Percentiles rank a stretch among this genome's conserved stretches.
These are phyloP conservation scores for Gillenia trifoliata DNA, from an alignment of 306 rosid species.

Conservation along the genomic window DNA sequence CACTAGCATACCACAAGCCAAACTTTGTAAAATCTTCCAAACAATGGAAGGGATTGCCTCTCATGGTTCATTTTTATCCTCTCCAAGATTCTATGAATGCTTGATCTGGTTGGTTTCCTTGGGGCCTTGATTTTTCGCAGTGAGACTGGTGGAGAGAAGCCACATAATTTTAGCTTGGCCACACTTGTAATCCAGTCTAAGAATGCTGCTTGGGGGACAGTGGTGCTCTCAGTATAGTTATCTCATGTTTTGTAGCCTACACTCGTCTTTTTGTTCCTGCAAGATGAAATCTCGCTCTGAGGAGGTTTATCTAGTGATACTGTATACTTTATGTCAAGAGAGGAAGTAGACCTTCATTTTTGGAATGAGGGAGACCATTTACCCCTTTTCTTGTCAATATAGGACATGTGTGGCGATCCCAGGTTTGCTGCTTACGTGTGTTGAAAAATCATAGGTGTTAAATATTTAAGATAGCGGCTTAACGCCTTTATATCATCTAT, in stretches of 20 bases:
- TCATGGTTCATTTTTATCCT: conserved; percentile 6
- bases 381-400: conserved; percentile 13
- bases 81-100: conserved; percentile 7
- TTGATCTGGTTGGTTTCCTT: conserved; percentile 9
- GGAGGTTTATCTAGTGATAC: conserved; percentile 10
- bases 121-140: conserved; percentile 8
- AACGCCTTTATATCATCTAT: conserved; percentile 42
- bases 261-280: conserved; percentile 4
- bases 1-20: neutral
- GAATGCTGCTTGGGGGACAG: conserved; percentile 1
- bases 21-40: neutral
- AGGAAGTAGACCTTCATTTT: conserved; percentile 9
- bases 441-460: conserved; percentile 31
- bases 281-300: conserved; percentile 3
- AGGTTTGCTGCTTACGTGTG: conserved; percentile 19
- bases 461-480: conserved; percentile 36
- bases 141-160: conserved; percentile 3
- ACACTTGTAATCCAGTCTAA: conserved; percentile 2
- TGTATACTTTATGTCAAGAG: conserved; percentile 10
- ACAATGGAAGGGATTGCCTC: neutral
- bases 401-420: conserved; percentile 22
- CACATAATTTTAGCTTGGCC: conserved; percentile 14
- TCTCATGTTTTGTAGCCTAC: conserved; percentile 7
- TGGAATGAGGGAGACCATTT: conserved; percentile 14
- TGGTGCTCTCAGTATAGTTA: neutral